Conservation (phyloP, 768 basidiomycete species). For the Auricularia sp. region DNA sequence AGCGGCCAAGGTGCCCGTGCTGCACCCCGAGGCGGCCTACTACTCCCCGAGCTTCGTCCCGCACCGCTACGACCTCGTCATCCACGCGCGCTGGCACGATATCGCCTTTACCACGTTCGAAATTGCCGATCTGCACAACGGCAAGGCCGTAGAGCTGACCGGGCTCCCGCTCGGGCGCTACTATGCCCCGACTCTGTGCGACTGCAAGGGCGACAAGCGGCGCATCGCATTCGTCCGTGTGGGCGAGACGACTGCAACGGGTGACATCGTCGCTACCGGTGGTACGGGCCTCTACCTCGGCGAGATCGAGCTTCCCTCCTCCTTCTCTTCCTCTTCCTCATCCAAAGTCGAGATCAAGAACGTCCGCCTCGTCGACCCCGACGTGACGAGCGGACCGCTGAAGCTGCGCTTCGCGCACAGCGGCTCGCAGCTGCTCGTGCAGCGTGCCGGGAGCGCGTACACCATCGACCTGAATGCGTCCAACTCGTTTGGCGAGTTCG, state of each 20-base stretch:
- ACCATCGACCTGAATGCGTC: slow-evolving; percentile 18
- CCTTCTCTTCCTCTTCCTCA: slow-evolving; percentile 10
- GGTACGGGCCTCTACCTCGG: slow-evolving; percentile 53
- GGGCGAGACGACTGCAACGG: slow-evolving; percentile 48
- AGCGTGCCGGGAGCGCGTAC: slow-evolving; percentile 41
- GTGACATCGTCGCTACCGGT: slow-evolving; percentile 55
- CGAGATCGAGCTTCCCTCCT: slow-evolving; percentile 18
- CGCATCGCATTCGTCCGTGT: slow-evolving; percentile 56
- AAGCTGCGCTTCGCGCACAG: slow-evolving; percentile 48
- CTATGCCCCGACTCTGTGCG: slow-evolving; percentile 45
- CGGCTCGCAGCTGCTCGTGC: slow-evolving; percentile 41
- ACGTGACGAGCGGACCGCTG: slow-evolving; percentile 34
- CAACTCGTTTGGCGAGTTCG: slow-evolving; percentile 17
- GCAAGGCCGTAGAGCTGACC: slow-evolving; percentile 35
- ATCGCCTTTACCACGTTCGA: slow-evolving; percentile 53
- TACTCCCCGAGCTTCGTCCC: slow-evolving; percentile 57
- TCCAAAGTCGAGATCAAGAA: slow-evolving; percentile 34
- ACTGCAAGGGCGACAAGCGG: slow-evolving; percentile 19
- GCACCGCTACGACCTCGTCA: slow-evolving; percentile 34
- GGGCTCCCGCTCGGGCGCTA: slow-evolving; percentile 59
- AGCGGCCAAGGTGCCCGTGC: slow-evolving; percentile 29
- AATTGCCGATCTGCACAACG: slow-evolving; percentile 41
- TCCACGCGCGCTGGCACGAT: slow-evolving; percentile 66
- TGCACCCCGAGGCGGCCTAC: slow-evolving; percentile 39
- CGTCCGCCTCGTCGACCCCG: slow-evolving; percentile 39